A percentile compares a stretch with the other conserved stretches of the same genome.
phyloP scores from a whole-genome alignment of 2,329 filamentous ascomycete species.

The Aureobasidium sp. region DNA sequence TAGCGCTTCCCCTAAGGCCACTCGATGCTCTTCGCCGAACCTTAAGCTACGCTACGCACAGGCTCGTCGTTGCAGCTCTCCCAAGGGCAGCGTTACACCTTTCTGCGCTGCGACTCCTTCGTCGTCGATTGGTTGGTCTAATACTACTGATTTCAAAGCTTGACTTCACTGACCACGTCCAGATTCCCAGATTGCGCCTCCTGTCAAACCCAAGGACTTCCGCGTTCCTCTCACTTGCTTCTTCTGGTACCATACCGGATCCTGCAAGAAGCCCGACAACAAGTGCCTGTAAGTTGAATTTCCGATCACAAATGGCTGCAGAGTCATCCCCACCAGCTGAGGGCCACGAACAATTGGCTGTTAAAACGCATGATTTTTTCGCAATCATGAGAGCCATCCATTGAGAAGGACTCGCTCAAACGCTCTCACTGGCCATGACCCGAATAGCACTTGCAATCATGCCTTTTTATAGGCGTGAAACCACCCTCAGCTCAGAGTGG shows the following conservation, averaged over 20 bases:
- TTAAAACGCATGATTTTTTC: not conserved
- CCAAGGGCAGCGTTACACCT: not conserved
- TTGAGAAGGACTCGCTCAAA: not conserved
- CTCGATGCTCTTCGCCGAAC: not conserved
- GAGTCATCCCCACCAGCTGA: not conserved
- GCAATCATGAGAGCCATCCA: not conserved
- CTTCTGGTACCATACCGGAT: slow-evolving; percentile 9
- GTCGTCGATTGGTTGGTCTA: not conserved
- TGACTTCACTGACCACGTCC: not conserved
- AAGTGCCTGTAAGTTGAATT: slow-evolving; percentile 6
- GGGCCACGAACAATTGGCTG: not conserved
- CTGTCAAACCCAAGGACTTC: not conserved
- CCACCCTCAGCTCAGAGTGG: no score
- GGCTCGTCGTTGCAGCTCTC: not conserved
- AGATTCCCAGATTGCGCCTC: not conserved
- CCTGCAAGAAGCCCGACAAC: slow-evolving; percentile 13
- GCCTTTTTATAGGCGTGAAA: not conserved
- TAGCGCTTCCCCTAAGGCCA: not conserved
- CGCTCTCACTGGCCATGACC: not conserved
- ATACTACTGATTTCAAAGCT: no score
- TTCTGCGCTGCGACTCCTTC: not conserved
- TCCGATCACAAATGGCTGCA: not conserved
- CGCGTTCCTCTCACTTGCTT: slow-evolving; percentile 13
- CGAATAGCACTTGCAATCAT: not conserved
- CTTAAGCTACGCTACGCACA: not conserved